These are phyloP conservation scores for Afroboletus lepidellus DNA, from an alignment of 1,284 basidiomycete species.

Conservation along the genomic window DNA sequence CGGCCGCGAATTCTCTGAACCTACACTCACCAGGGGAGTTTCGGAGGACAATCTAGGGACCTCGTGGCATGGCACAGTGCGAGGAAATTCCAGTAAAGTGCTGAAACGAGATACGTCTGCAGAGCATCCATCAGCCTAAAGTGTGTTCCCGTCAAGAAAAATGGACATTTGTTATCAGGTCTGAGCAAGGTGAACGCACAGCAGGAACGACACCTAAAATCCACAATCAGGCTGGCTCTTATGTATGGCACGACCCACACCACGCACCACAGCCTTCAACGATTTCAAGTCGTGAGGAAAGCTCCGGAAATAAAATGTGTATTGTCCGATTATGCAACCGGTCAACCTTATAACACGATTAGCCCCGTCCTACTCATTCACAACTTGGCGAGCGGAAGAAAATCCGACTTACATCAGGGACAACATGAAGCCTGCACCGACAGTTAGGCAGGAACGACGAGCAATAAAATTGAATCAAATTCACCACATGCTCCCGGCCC, in stretches of 20 bases:
- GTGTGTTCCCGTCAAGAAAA: background rate
- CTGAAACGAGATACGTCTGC: background rate
- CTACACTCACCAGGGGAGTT: conserved; percentile 9
- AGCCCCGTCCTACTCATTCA: background rate
- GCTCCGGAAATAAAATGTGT: conserved; percentile 11
- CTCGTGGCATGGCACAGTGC: background rate
- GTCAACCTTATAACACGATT: background rate
- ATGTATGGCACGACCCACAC: background rate
- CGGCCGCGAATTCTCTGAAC: background rate
- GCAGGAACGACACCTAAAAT: conserved; percentile 7
- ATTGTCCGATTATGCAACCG: conserved; percentile 8
- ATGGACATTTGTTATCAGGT: background rate
- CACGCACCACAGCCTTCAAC: conserved; percentile 12
- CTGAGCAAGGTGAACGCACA: background rate
- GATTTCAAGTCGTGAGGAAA: conserved; percentile 15
- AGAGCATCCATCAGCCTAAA: conserved; percentile 1
- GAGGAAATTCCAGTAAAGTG: background rate
- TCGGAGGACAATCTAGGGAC: background rate
- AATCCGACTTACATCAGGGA: background rate
- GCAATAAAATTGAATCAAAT: background rate
- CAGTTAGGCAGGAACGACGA: no score
- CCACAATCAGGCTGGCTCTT: background rate
- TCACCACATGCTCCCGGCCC: background rate
- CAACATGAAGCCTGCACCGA: background rate
- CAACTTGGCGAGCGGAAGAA: background rate